Conservation (phyloP, 495 filamentous ascomycete genomes). For the Neurospora cerealis region DNA sequence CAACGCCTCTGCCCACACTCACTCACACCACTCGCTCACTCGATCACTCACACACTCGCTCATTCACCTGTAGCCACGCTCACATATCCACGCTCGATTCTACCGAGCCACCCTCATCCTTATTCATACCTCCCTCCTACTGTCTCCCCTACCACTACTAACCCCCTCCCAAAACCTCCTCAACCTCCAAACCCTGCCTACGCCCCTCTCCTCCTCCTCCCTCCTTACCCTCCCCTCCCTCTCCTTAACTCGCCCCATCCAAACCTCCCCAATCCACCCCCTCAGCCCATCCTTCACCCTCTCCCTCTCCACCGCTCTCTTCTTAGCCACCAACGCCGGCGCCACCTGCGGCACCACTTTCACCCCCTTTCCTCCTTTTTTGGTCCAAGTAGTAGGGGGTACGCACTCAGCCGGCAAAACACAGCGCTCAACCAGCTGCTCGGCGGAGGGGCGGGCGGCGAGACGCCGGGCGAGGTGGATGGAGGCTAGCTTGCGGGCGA, state of each 20-base stretch:
- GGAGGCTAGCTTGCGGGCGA: slow-evolving; percentile 41
- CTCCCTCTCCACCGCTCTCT: slow-evolving; percentile 42
- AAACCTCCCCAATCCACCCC: slow-evolving; percentile 38
- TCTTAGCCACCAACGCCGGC: slow-evolving; percentile 27
- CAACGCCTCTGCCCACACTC: not conserved
- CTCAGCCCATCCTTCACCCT: slow-evolving; percentile 44
- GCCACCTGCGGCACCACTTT: slow-evolving; percentile 7
- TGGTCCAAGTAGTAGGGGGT: slow-evolving; percentile 7
- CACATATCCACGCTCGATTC: no score
- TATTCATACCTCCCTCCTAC: not conserved
- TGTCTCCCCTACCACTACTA: not conserved
- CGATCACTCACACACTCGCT: not conserved
- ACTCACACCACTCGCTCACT: not conserved
- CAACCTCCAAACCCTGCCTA: slow-evolving; percentile 40
- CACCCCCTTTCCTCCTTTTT: not conserved
- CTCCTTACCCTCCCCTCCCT: slow-evolving; percentile 27
- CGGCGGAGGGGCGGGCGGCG: slow-evolving; percentile 32
- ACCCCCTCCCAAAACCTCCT: slow-evolving; percentile 44
- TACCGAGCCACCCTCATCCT: not conserved
- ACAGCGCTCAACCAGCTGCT: slow-evolving; percentile 32
- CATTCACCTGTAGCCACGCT: not conserved
- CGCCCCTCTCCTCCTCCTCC: slow-evolving; percentile 32
- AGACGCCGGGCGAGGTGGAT: slow-evolving; percentile 37
- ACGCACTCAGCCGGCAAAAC: slow-evolving; percentile 39
- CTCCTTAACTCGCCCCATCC: slow-evolving; percentile 30